Evolutionary conservation across 352 stramenopile genomes (phyloP).

Genomic region (Phytophthora citricola): DNA sequence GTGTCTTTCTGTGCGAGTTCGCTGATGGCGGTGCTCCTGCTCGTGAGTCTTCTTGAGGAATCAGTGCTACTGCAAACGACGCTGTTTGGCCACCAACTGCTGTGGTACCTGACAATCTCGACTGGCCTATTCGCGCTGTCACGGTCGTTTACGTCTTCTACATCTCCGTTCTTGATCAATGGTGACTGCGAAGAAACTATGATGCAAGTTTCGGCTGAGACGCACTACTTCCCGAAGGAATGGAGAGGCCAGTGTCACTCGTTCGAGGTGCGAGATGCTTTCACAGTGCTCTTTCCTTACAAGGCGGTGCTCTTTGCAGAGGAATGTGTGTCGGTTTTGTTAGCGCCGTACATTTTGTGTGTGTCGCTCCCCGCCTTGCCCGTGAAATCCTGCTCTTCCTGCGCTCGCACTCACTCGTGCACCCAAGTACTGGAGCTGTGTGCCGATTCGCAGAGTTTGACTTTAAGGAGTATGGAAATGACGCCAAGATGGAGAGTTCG

Average conservation of each 20-base stretch:
- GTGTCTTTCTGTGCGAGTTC: slow-evolving; percentile 97
- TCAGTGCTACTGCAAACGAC: slow-evolving; percentile 96
- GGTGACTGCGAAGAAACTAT: slow-evolving; percentile 87
- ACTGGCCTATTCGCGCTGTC: slow-evolving; percentile 84
- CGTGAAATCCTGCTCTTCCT: slow-evolving; percentile 95
- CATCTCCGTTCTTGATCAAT: slow-evolving; percentile 76
- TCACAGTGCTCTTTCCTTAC: slow-evolving; percentile 94
- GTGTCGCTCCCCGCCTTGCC: slow-evolving; percentile 92
- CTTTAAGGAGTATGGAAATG: slow-evolving; percentile 95
- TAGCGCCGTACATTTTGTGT: slow-evolving; percentile 97
- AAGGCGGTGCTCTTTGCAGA: slow-evolving; percentile 94
- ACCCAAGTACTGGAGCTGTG: slow-evolving; percentile 94
- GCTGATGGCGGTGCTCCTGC: slow-evolving; percentile 94
- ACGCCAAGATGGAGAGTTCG: slow-evolving; percentile 97
- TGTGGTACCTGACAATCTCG: slow-evolving; percentile 97
- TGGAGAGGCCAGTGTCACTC: slow-evolving; percentile 92
- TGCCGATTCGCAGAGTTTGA: slow-evolving; percentile 97
- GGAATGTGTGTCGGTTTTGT: slow-evolving; percentile 94
- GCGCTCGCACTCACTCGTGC: slow-evolving; percentile 90
- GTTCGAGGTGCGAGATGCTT: slow-evolving; percentile 87
- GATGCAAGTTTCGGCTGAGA: slow-evolving; percentile 90
- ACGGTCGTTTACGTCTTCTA: slow-evolving; percentile 76
- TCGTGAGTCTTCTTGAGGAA: slow-evolving; percentile 95
- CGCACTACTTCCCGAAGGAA: slow-evolving; percentile 96
- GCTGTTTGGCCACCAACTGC: slow-evolving; percentile 92